Evolutionary conservation across 495 filamentous ascomycete species (phyloP), one percentile per base, ranked within the genome.

Genomic region (Penicillium roqueforti): DNA sequence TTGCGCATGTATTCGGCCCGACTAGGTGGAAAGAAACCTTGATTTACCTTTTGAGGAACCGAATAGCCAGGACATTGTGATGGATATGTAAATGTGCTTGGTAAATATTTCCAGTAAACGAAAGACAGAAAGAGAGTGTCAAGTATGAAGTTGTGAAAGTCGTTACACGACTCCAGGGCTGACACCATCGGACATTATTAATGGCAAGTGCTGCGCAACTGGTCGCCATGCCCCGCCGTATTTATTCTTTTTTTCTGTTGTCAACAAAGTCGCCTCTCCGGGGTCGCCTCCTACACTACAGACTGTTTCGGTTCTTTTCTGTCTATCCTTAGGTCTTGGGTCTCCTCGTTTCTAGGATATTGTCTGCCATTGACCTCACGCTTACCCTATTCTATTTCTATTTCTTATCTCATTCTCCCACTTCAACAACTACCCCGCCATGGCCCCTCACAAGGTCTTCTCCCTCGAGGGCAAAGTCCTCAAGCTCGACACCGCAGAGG

Each of bases 391-490:
- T 32, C 19, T 16, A 28, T 51, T 53, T 50, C 41, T 32, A 20
- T 34, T 22, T 38, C 48, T 43, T 53, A 31, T 50, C 51, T 34
- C 51, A 39, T 45, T 49, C 47, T 55, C 60, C 55, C 60, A 63
- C 53, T 56, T 36, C 19, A 25, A 38, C 47, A 22, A 55, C 38
- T 72, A 69, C 65, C 62, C 79, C 66, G 58, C 67, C 66, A 80
- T 84, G 81, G 68, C 77, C 65, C 72, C 75, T 64, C 64, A 75
- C 46, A 93, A 89, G 72, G 69, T 91, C 68, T 97, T 96, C 73
- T 90, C 91, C 58, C 85, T 97, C 65, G 87, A 92, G 68, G 89
- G 87, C 75, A 91, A 86, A 73, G 85, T 86, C 62, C 83, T 97
- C 54, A 97, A 93, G 77, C 87, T 97, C 62, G 84, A 93, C 74